Conservation (phyloP, 495 filamentous ascomycete genomes). For the Penicillium ucsense region DNA sequence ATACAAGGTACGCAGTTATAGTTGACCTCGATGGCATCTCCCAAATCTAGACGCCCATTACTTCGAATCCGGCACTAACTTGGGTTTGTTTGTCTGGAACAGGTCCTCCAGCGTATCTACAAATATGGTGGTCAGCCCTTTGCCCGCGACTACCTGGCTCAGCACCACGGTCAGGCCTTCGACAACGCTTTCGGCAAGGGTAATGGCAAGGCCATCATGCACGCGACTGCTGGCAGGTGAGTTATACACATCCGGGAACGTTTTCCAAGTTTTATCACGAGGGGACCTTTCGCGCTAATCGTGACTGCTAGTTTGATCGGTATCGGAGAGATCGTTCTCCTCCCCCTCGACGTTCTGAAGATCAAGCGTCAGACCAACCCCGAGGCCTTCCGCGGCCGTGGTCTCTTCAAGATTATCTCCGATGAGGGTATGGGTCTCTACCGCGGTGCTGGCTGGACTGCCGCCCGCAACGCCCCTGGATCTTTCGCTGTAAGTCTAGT, state of each 20-base stretch:
- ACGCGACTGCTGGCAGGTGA: conserved; percentile 88
- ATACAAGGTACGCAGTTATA: conserved; percentile 64
- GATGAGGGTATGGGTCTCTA: conserved; percentile 97
- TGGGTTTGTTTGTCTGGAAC: not conserved
- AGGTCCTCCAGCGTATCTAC: conserved; percentile 91
- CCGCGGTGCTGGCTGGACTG: conserved; percentile 94
- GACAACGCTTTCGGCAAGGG: conserved; percentile 88
- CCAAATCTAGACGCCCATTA: not conserved
- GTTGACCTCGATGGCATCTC: not conserved
- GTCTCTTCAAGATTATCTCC: conserved; percentile 75
- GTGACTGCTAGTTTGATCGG: conserved; percentile 62
- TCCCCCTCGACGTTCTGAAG: conserved; percentile 95
- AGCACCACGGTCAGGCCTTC: conserved; percentile 72
- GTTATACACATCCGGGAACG: conserved; percentile 1
- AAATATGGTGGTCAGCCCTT: conserved; percentile 99
- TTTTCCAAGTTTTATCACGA: not conserved
- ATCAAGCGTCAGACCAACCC: conserved; percentile 99
- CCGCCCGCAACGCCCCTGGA: conserved; percentile 91
- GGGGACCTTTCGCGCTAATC: not conserved
- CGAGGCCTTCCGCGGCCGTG: conserved; percentile 91
- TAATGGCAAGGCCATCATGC: conserved; percentile 96
- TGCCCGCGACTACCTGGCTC: conserved; percentile 79
- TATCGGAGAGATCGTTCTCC: conserved; percentile 90
- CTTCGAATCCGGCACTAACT: not conserved
- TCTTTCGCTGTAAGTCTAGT: conserved; percentile 77